Conservation (phyloP, 805 yeast species). For the Kurtzmaniella cleridarum region DNA sequence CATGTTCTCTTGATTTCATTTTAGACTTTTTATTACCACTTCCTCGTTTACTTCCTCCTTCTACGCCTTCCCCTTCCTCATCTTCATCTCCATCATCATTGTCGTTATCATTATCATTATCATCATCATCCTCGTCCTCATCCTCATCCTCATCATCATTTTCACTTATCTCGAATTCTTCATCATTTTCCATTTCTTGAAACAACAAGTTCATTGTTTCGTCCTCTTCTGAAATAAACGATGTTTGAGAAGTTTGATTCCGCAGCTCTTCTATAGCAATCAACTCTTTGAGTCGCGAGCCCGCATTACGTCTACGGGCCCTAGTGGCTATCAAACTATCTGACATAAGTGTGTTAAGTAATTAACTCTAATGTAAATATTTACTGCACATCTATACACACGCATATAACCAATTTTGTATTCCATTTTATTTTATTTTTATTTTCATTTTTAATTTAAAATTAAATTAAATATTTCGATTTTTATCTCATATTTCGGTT, state of each 20-base stretch:
- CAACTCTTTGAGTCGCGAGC: constrained; percentile 70
- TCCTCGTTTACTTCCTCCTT: constrained; percentile 17
- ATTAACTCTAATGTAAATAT: no score
- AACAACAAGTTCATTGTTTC: constrained; percentile 68
- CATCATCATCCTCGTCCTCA: constrained; percentile 13
- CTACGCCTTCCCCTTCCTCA: constrained; percentile 13
- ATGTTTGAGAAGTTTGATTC: constrained; percentile 15
- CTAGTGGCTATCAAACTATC: constrained; percentile 72
- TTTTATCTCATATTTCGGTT: background rate
- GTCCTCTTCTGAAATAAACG: constrained; percentile 54
- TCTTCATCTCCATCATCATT: constrained; percentile 12
- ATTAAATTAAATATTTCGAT: no score
- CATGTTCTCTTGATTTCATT: constrained; percentile 16
- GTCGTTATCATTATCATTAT: constrained; percentile 11
- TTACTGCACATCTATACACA: no score
- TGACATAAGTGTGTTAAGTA: constrained; percentile 4
- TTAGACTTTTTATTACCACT: constrained; percentile 8
- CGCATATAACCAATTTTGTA: background rate
- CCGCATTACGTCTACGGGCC: constrained; percentile 81
- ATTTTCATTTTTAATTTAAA: background rate
- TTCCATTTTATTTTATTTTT: background rate
- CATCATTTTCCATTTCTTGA: constrained; percentile 43
- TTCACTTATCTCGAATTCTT: constrained; percentile 24
- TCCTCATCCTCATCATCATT: constrained; percentile 20
- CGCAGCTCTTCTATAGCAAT: constrained; percentile 65